Base-by-base conservation (phyloP, 1,284 basidiomycete genomes). In the Ustilago bromivora region DNA sequence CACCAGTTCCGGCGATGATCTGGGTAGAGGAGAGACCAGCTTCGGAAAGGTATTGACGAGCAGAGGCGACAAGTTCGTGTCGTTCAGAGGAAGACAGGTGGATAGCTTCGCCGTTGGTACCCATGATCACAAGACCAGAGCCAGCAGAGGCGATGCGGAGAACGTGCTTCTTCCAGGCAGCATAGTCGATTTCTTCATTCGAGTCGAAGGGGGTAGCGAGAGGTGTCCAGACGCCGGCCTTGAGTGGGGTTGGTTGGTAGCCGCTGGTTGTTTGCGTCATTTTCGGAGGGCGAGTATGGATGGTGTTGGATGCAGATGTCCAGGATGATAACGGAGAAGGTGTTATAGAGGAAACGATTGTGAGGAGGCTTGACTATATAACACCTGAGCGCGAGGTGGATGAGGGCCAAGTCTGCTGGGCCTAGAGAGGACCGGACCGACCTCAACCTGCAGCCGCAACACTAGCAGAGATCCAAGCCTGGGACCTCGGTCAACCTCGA, bases 181-280 rank as follows among this genome's bases (percentile, higher is more conserved):
- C 88, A 52, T 94, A 84, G 87, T 96, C 94, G 72, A 96, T 89
- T 81, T 95, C 93, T 86, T 96, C 93, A 57, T 90, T 89, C 47
- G 89, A 88, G 9, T 91, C 87, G 88, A 95, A 95, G 88, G 96
- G 96, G 11, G 93, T 91, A 11, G 92, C 94, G 81, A 94, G 91
- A 31, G 94, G 94, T 12, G 93, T 92, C 87, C 90, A 95, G 63
- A 95, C 90, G 53, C 94, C 94, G 17, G 93, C 87, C 71, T 88
- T 55, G 28, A 80, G 57, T 4, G 63, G 72, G 1, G 52, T 38
- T 0, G 66, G 57, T 35, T 63, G 56, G 36, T 69, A 60, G 41
- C 59, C 66, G 66, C 65, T 69, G 13, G 61, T 61, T 10, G 59
- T 73, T 19, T 73, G 71, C 32, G 71, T 73, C 71, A 73, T 73